Evolutionary conservation across 345 rosid genomes (phyloP), one percentile per base, ranked within the genome.

Genomic region (Rhodamnia rubescens): DNA sequence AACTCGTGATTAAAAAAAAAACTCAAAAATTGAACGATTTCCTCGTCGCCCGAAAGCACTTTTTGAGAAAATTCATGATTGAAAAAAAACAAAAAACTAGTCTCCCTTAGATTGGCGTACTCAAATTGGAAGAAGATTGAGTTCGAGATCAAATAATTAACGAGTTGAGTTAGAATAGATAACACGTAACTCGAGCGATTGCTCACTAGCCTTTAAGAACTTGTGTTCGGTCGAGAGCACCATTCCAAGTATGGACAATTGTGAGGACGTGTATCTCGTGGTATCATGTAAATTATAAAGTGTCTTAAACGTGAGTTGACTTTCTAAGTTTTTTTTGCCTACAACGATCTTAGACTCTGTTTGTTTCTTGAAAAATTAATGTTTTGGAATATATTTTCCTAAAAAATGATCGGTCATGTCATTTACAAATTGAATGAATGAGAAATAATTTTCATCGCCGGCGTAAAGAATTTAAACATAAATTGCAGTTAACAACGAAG

Each of bases 361-460:
- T n/a, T 59, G 29, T 64, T 27, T 7, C 0, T 0, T 1, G 11
- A 27, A 27, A 2, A 61, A 32, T 14, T 15, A 8, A 61, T 15
- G 11, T 0, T 29, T 61, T 61, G 8, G 0, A 14, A 61, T 13
- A 7, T 14, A 7, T 8, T 61, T 64, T 0, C 1, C 3, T 6
- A 27, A 13, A 27, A 36, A 59, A 14, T 6, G 1, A 59, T 16
- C 3, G 0, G 3, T 29, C 12, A 64, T 64, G 1, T 1, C 2
- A 0, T 7, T 32, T 59, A 16, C 0, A 29, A 61, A 18, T 0
- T 32, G 1, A 32, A 32, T 8, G 6, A 2, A 5, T 1, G 0
- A 29, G 27, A 61, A 8, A 0, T 18, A 0, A 0, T 29, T 29
- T 1, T 64, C 3, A 29, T 64, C 4, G 5, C 15, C 14, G 6